These are phyloP conservation scores for Madurella fahalii DNA, from an alignment of 2,329 filamentous ascomycete species.

Conservation along the genomic window DNA sequence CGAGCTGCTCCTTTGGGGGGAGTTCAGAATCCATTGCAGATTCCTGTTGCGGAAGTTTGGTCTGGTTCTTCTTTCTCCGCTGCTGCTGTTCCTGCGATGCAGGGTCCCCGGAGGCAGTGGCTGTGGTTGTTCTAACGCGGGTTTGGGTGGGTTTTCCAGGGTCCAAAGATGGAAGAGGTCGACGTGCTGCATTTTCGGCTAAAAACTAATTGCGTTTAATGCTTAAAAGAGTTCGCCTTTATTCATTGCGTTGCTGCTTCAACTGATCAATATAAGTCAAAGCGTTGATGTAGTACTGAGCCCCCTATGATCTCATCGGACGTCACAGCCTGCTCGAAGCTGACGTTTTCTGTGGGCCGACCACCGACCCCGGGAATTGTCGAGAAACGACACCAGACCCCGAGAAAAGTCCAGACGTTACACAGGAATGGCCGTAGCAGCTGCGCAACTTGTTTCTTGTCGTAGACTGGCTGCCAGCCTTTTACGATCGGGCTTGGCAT, in stretches of 20 bases:
- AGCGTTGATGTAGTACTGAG: background rate
- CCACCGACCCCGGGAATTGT: background rate
- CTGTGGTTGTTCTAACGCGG: background rate
- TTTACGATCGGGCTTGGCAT: too few relatives aligned
- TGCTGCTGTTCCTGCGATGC: background rate
- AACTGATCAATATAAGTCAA: background rate
- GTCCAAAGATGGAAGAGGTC: slow-evolving; percentile 19
- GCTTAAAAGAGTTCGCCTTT: background rate
- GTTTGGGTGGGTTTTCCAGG: background rate
- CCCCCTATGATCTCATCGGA: slow-evolving; percentile 7
- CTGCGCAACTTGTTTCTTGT: too few relatives aligned
- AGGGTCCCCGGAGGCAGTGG: background rate
- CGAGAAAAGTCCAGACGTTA: too few relatives aligned
- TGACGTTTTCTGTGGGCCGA: background rate
- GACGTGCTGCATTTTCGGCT: slow-evolving; percentile 12
- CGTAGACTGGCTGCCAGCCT: too few relatives aligned
- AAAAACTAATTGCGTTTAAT: background rate
- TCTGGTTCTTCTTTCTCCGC: too few relatives aligned
- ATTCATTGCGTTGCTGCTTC: background rate
- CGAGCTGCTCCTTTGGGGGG: slow-evolving; percentile 17
- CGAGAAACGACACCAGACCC: background rate
- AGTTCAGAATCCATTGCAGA: slow-evolving; percentile 12
- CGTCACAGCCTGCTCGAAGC: background rate
- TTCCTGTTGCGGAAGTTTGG: too few relatives aligned
- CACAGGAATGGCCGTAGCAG: too few relatives aligned